phyloP scores from a whole-genome alignment of 805 yeast species.

The Starmerella roubikii region DNA sequence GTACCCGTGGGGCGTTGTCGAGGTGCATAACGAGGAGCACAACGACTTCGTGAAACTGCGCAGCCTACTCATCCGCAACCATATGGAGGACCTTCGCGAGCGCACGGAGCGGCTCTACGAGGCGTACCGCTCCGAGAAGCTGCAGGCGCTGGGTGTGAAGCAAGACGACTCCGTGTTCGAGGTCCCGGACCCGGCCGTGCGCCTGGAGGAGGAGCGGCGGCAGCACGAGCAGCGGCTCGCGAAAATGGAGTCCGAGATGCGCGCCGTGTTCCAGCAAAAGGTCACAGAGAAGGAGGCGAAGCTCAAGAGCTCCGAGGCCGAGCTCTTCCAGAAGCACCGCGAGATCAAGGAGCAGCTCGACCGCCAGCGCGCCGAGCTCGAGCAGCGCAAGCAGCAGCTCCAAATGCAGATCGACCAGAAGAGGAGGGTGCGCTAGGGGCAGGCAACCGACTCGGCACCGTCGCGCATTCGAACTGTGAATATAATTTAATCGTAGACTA shows the following conservation, averaged over 20 bases:
- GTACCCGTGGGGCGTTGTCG: conserved; percentile 96
- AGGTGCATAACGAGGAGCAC: conserved; percentile 87
- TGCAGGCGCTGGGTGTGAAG: conserved; percentile 67
- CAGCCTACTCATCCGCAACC: conserved; percentile 76
- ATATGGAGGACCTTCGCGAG: conserved; percentile 87
- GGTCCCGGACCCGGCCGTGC: conserved; percentile 83
- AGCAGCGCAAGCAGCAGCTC: conserved; percentile 75
- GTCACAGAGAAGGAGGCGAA: conserved; percentile 95
- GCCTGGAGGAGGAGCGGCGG: conserved; percentile 86
- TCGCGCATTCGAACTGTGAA: too few relatives aligned
- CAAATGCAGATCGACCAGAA: conserved; percentile 21
- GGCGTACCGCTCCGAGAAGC: conserved; percentile 74
- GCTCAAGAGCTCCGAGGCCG: conserved; percentile 92
- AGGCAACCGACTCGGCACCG: too few relatives aligned
- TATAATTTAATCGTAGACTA: too few relatives aligned
- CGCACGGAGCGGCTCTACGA: conserved; percentile 75
- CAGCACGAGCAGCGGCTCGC: conserved; percentile 88
- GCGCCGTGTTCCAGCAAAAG: conserved; percentile 88
- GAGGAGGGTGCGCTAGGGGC: too few relatives aligned
- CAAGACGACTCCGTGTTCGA: conserved; percentile 90
- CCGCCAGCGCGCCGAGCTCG: conserved; percentile 77
- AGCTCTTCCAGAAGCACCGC: conserved; percentile 84
- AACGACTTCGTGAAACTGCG: conserved; percentile 84
- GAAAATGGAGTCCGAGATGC: conserved; percentile 93
- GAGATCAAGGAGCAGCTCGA: conserved; percentile 92